Conservation (phyloP, 139 green algal genomes). For the Chlamydomonas applanata region DNA sequence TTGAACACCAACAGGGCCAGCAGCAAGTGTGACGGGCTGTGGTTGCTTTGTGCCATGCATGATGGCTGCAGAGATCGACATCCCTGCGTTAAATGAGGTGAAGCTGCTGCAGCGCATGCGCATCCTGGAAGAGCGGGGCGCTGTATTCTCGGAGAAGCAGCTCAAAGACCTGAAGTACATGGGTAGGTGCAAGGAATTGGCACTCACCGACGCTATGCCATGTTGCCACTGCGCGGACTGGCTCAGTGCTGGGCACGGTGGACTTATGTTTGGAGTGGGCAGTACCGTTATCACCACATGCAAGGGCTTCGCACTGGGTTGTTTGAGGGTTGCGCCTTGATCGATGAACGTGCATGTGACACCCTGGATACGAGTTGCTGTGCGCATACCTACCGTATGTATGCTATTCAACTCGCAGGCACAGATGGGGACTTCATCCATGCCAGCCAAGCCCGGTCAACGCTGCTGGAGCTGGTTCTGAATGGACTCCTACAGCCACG, state of each 20-base stretch:
- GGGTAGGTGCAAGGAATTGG: too few relatives aligned
- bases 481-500: constrained; percentile 58
- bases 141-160: constrained; percentile 23
- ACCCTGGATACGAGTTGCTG: too few relatives aligned
- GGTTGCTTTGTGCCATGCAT: too few relatives aligned
- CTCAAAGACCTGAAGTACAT: constrained; percentile 48
- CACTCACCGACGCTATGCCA: too few relatives aligned
- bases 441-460: constrained; percentile 28
- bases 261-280: not conserved
- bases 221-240: too few relatives aligned
- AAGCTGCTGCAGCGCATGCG: constrained; percentile 67
- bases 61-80: not conserved
- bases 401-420: constrained; percentile 37
- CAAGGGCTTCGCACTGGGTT: too few relatives aligned
- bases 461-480: constrained; percentile 65
- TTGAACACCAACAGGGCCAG: too few relatives aligned
- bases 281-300: too few relatives aligned
- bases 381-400: too few relatives aligned
- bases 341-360: too few relatives aligned
- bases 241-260: not conserved
- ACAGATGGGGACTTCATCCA: constrained; percentile 70
- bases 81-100: constrained; percentile 19
- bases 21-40: too few relatives aligned
- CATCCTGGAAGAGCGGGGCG: constrained; percentile 49
- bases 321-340: too few relatives aligned